phyloP scores from a whole-genome alignment of 78 protist genomes.

The slime mould (Dictyostelium discoideum) region DNA sequence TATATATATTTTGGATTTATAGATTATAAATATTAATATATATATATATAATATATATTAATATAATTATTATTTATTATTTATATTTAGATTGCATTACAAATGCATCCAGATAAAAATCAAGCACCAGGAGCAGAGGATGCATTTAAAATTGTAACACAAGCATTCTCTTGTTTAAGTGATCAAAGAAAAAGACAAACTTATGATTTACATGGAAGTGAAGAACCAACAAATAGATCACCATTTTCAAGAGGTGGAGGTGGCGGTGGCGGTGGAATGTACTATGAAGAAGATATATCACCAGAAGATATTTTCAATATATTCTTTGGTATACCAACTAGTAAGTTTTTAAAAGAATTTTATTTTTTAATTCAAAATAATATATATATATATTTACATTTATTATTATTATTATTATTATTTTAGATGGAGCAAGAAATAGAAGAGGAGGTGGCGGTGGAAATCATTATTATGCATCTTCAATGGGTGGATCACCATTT shows the following conservation, averaged over 20 bases:
- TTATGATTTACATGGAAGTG: constrained; percentile 72
- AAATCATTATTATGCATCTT: not conserved
- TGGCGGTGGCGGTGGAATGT: constrained; percentile 5
- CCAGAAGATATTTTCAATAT: constrained; percentile 69
- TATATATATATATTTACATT: not conserved
- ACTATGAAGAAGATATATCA: constrained; percentile 50
- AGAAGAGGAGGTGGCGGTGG: not conserved
- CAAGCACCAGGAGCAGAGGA: constrained; percentile 87
- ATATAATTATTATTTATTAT: not conserved
- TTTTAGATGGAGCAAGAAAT: not conserved
- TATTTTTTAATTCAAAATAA: not conserved
- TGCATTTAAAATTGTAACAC: constrained; percentile 78
- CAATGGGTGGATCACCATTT: constrained; percentile 29
- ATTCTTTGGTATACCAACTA: constrained; percentile 70
- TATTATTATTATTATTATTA: not conserved
- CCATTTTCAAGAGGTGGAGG: constrained; percentile 22
- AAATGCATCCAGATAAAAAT: constrained; percentile 85
- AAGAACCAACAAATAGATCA: constrained; percentile 30
- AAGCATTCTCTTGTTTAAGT: constrained; percentile 71
- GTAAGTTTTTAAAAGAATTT: not conserved
- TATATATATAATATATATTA: no score
- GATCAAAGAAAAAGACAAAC: constrained; percentile 47
- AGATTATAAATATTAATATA: no score
- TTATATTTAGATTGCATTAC: constrained; percentile 59
- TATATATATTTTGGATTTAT: no score